phyloP scores from a whole-genome alignment of 768 basidiomycete species.

The Vararia minispora region DNA sequence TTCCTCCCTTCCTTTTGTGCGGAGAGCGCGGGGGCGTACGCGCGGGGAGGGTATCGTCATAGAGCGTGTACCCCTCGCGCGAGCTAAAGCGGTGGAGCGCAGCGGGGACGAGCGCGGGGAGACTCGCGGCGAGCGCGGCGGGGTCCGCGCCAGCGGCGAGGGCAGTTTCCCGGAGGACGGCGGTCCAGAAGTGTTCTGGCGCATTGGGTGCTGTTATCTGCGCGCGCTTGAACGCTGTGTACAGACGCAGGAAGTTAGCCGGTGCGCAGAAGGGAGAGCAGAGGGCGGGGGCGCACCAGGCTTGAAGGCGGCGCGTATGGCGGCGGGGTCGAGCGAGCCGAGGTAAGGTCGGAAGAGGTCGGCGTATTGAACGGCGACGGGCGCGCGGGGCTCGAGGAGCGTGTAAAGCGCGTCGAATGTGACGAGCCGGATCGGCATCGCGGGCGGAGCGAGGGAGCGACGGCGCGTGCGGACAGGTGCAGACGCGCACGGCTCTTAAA shows the following conservation, averaged over 20 bases:
- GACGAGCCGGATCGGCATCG: slow-evolving; percentile 42
- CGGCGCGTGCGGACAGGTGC: neutral
- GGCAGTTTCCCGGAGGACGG: slow-evolving; percentile 66
- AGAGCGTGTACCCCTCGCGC: slow-evolving; percentile 54
- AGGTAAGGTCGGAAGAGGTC: slow-evolving; percentile 57
- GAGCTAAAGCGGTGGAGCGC: slow-evolving; percentile 65
- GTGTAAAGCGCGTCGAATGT: slow-evolving; percentile 77
- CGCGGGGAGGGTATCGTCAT: slow-evolving; percentile 37
- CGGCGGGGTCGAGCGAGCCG: slow-evolving; percentile 42
- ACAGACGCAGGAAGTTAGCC: neutral
- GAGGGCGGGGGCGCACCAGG: slow-evolving; percentile 27
- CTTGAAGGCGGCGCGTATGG: slow-evolving; percentile 49
- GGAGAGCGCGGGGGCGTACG: slow-evolving; percentile 25
- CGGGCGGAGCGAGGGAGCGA: neutral
- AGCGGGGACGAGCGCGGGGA: slow-evolving; percentile 43
- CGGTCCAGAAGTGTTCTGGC: slow-evolving; percentile 65
- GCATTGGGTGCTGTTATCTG: slow-evolving; percentile 52
- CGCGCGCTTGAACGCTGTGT: slow-evolving; percentile 34
- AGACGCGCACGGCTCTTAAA: no score
- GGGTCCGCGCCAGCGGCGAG: slow-evolving; percentile 62
- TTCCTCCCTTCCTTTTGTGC: no score
- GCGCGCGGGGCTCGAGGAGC: slow-evolving; percentile 54
- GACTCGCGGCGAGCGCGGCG: slow-evolving; percentile 38
- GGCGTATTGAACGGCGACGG: slow-evolving; percentile 57
- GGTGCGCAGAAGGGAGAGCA: neutral